These are phyloP conservation scores for Vitis vinifera DNA, from an alignment of 164 flowering plant genomes.

Conservation along the genomic window DNA sequence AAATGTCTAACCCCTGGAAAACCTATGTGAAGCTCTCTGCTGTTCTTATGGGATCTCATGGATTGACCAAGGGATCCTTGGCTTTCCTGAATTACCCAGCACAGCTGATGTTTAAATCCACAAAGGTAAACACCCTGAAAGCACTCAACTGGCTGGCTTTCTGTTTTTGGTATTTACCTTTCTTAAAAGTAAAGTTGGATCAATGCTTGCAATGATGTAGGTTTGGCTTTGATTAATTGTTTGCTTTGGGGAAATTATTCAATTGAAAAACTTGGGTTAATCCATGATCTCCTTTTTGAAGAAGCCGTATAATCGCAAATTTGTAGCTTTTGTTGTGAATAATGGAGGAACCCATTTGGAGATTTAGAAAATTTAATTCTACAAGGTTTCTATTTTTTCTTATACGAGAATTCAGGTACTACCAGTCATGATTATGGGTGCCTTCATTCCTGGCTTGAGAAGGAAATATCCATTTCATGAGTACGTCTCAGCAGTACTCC, in stretches of 20 bases:
- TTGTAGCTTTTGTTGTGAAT: too few species aligned
- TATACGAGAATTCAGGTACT: constrained; percentile 45
- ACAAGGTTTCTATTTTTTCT: neutral
- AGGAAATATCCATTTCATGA: constrained; percentile 68
- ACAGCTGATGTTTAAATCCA: constrained; percentile 94
- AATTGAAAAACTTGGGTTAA: too few species aligned
- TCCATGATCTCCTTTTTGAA: too few species aligned
- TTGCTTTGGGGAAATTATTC: too few species aligned
- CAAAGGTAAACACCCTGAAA: constrained; percentile 53
- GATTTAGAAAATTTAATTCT: neutral
- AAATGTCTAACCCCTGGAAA: constrained; percentile 86
- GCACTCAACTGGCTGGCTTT: too few species aligned
- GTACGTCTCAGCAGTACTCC: constrained; percentile 62
- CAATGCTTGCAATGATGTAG: too few species aligned
- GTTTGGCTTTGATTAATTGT: too few species aligned
- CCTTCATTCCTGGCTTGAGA: constrained; percentile 74
- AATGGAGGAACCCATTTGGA: neutral
- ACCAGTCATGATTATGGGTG: constrained; percentile 89
- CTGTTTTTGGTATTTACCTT: too few species aligned
- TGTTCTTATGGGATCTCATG: constrained; percentile 92
- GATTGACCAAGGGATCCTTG: constrained; percentile 86
- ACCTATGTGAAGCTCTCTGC: constrained; percentile 80
- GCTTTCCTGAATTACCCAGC: constrained; percentile 94
- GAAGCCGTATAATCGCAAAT: too few species aligned
- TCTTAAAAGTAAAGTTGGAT: too few species aligned